These are phyloP conservation scores for Pythium aphanidermatum DNA, from an alignment of 352 stramenopile species.

Conservation along the genomic window DNA sequence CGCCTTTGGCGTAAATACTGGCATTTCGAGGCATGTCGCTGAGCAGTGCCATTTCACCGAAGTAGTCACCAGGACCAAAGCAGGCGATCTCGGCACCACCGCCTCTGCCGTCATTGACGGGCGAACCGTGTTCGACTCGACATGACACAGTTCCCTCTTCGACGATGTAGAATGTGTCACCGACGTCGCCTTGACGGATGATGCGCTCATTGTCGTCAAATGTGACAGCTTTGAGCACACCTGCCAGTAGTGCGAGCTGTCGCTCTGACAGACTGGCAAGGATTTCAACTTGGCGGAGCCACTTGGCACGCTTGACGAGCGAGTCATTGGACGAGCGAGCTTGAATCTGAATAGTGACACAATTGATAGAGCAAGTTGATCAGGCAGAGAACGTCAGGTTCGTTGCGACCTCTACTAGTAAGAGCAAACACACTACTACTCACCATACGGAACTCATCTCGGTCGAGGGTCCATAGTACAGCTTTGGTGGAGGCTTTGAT, in stretches of 20 bases:
- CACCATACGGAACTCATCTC: constrained; percentile 81
- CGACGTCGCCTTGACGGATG: constrained; percentile 75
- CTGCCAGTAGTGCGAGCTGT: constrained; percentile 58
- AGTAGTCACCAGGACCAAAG: constrained; percentile 77
- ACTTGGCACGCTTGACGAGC: constrained; percentile 64
- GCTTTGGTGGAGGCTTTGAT: constrained; percentile 87
- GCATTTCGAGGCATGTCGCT: constrained; percentile 81
- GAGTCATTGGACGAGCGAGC: constrained; percentile 69
- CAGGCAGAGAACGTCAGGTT: no score
- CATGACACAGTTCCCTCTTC: constrained; percentile 62
- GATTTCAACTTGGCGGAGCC: constrained; percentile 68
- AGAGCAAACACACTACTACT: no score
- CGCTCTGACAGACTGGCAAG: constrained; percentile 56
- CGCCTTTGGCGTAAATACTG: constrained; percentile 54
- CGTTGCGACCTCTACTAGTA: no score
- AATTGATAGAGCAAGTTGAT: no score
- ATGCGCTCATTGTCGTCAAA: constrained; percentile 74
- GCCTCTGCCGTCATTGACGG: not conserved
- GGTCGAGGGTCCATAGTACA: constrained; percentile 86
- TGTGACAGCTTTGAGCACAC: constrained; percentile 50
- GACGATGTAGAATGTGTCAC: constrained; percentile 81
- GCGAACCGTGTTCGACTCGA: constrained; percentile 52
- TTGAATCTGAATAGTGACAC: constrained; percentile 35
- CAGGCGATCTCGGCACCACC: constrained; percentile 34
- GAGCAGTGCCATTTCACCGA: constrained; percentile 91